Percentiles rank a stretch among this genome's conserved stretches.
Conservation (phyloP, 1,284 basidiomycete genomes). For the Mycosarcoma maydis region DNA sequence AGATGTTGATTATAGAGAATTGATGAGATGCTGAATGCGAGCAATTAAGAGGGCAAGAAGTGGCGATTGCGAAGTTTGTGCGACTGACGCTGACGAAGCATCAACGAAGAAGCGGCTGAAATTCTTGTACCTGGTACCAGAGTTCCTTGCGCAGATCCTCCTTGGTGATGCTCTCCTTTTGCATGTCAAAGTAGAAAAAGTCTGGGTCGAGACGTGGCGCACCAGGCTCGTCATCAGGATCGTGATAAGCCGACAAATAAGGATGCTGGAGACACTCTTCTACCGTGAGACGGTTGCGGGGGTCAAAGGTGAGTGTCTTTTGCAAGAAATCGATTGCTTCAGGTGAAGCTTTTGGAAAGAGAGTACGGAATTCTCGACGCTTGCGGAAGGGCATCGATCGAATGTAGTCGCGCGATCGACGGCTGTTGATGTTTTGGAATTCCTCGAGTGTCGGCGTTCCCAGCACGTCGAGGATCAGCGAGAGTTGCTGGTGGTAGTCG, state of each 20-base stretch:
- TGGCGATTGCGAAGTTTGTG: too few relatives aligned
- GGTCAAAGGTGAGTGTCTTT: slow-evolving; percentile 79
- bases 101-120: slow-evolving; percentile 48
- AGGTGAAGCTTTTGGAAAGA: slow-evolving; percentile 79
- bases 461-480: slow-evolving; percentile 73
- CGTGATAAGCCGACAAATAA: slow-evolving; percentile 62
- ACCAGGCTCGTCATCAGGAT: slow-evolving; percentile 61
- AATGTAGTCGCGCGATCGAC: slow-evolving; percentile 87
- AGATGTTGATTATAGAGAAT: slow-evolving; percentile 1
- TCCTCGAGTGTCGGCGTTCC: slow-evolving; percentile 74
- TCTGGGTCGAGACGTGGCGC: slow-evolving; percentile 51
- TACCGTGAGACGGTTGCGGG: slow-evolving; percentile 59
- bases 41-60: too few relatives aligned
- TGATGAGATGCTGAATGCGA: neutral
- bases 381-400: slow-evolving; percentile 90
- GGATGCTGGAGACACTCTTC: slow-evolving; percentile 64
- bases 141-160: slow-evolving; percentile 58
- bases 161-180: slow-evolving; percentile 49
- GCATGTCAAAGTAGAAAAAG: slow-evolving; percentile 59
- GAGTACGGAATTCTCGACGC: slow-evolving; percentile 77
- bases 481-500: slow-evolving; percentile 70
- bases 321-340: slow-evolving; percentile 81
- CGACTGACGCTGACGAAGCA: neutral
- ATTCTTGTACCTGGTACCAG: slow-evolving; percentile 57
- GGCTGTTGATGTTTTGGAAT: slow-evolving; percentile 77